These are phyloP conservation scores for Trichophyton schoenleinii DNA, from an alignment of 2,329 filamentous ascomycete species.

Conservation along the genomic window DNA sequence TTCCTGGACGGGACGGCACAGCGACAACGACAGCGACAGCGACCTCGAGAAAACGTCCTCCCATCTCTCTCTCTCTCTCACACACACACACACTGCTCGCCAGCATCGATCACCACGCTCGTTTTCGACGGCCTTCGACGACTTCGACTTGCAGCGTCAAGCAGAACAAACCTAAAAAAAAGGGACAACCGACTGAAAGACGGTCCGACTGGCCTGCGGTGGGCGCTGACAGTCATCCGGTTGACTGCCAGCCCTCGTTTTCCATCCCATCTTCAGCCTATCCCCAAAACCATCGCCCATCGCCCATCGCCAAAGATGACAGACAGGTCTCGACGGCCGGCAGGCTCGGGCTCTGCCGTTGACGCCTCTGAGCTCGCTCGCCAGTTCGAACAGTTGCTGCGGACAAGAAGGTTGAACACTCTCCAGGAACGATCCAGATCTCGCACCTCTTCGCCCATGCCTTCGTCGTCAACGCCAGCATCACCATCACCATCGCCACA, in stretches of 20 bases:
- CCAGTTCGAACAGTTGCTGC: conserved; percentile 76
- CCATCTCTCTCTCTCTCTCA: too few relatives aligned
- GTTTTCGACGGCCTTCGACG: not conserved
- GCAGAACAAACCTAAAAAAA: too few relatives aligned
- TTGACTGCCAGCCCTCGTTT: conserved; percentile 9
- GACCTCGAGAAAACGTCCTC: too few relatives aligned
- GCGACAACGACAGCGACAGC: not conserved
- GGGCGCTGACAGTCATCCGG: conserved; percentile 11
- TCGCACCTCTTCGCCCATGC: conserved; percentile 38
- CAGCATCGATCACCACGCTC: conserved; percentile 10
- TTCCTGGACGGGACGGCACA: conserved; percentile 1
- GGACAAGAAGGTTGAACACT: conserved; percentile 76
- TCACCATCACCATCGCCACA: conserved; percentile 3
- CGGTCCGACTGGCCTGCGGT: not conserved
- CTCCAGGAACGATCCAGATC: conserved; percentile 54
- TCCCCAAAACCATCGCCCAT: too few relatives aligned
- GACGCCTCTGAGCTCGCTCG: conserved; percentile 69
- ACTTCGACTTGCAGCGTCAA: conserved; percentile 12
- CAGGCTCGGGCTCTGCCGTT: conserved; percentile 31
- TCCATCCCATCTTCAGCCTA: not conserved
- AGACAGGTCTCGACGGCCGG: not conserved
- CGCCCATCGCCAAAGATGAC: not conserved
- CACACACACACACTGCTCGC: too few relatives aligned
- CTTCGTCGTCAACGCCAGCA: conserved; percentile 10
- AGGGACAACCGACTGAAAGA: too few relatives aligned